phyloP scores from a whole-genome alignment of 495 filamentous ascomycete genomes.

The Parmelia sp. region DNA sequence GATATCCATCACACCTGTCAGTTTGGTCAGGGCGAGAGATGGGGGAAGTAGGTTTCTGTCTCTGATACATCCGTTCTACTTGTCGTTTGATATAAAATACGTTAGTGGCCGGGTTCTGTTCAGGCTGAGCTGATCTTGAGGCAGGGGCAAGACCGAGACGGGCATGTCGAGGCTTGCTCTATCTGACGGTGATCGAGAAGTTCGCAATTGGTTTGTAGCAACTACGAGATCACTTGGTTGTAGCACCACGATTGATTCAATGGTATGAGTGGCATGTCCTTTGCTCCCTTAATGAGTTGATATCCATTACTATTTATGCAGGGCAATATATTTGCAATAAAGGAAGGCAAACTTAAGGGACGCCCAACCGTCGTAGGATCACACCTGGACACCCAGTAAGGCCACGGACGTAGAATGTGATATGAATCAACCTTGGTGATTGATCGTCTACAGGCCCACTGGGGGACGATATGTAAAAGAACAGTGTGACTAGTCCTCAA shows the following conservation, averaged over 20 bases:
- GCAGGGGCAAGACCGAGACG: constrained; percentile 51
- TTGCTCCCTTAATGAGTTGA: neutral
- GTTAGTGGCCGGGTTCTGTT: neutral
- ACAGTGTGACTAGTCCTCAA: neutral
- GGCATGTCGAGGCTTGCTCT: constrained; percentile 64
- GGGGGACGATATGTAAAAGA: constrained; percentile 51
- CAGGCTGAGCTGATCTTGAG: constrained; percentile 5
- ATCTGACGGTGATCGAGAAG: constrained; percentile 62
- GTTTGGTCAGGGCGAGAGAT: constrained; percentile 59
- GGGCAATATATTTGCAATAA: constrained; percentile 70
- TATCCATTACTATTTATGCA: constrained; percentile 24
- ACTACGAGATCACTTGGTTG: constrained; percentile 60
- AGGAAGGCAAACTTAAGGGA: constrained; percentile 49
- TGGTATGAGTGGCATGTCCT: constrained; percentile 32
- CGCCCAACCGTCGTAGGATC: constrained; percentile 64
- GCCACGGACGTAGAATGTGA: neutral
- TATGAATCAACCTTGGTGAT: neutral
- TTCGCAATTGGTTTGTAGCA: constrained; percentile 68
- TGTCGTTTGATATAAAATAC: constrained; percentile 15
- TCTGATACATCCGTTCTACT: constrained; percentile 10
- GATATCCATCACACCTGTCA: constrained; percentile 61
- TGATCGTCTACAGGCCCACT: constrained; percentile 40
- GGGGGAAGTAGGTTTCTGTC: constrained; percentile 52
- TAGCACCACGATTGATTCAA: constrained; percentile 52
- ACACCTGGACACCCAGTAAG: constrained; percentile 56